phyloP scores from a whole-genome alignment of 2,329 filamentous ascomycete genomes.

The Hansfordia pulvinata region DNA sequence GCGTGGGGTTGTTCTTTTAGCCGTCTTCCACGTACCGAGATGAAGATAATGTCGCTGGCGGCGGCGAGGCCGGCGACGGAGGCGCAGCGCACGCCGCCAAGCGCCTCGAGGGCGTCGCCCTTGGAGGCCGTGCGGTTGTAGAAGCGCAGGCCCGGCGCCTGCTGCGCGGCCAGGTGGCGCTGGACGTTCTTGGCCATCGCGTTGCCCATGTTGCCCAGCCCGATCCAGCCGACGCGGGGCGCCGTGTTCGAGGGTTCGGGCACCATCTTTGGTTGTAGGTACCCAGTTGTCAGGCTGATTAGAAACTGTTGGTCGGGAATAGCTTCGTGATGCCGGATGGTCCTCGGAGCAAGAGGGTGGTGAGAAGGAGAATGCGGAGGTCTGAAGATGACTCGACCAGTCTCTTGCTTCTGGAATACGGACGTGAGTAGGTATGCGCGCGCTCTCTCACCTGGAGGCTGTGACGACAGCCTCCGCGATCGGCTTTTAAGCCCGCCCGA shows the following conservation, averaged over 20 bases:
- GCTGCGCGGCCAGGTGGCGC: conserved; percentile 17
- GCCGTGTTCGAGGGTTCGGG: too few relatives aligned
- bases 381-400: too few relatives aligned
- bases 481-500: too few relatives aligned
- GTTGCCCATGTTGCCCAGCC: conserved; percentile 36
- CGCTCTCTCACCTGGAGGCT: too few relatives aligned
- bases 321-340: too few relatives aligned
- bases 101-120: conserved; percentile 16
- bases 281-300: too few relatives aligned
- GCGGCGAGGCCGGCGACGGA: conserved; percentile 14
- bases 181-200: conserved; percentile 36
- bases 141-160: conserved; percentile 19
- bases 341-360: too few relatives aligned
- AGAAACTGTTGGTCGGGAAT: too few relatives aligned
- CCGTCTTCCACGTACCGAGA: conserved; percentile 13
- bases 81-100: conserved; percentile 13
- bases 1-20: neutral
- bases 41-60: conserved; percentile 20
- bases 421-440: too few relatives aligned
- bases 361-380: too few relatives aligned
- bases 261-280: neutral
- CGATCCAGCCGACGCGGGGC: conserved; percentile 16
- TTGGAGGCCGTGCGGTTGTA: conserved; percentile 33
- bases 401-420: too few relatives aligned
- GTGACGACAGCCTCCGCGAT: too few relatives aligned